phyloP scores from a whole-genome alignment of 169 alveolate species.

The Plasmodium malariae region DNA sequence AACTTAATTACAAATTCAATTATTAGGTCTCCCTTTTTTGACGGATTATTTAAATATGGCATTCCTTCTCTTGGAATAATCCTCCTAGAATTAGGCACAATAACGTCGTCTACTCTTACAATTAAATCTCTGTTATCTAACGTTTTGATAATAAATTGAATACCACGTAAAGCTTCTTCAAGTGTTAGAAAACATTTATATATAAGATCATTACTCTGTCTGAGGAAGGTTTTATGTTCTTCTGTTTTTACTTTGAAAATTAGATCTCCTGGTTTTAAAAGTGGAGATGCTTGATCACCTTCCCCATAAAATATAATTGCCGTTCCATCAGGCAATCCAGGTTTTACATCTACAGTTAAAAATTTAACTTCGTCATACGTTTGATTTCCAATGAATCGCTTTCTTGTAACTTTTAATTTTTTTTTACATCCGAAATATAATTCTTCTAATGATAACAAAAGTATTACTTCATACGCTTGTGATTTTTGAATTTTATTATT shows the following conservation, averaged over 20 bases:
- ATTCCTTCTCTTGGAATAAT: slow-evolving; percentile 86
- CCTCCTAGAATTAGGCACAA: slow-evolving; percentile 85
- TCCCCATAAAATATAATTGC: slow-evolving; percentile 86
- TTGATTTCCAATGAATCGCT: slow-evolving; percentile 78
- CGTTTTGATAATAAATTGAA: slow-evolving; percentile 86
- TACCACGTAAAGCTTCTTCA: slow-evolving; percentile 87
- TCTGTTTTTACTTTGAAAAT: slow-evolving; percentile 84
- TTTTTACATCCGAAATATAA: slow-evolving; percentile 83
- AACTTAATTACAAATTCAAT: slow-evolving; percentile 87
- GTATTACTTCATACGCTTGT: slow-evolving; percentile 80
- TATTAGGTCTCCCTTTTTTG: slow-evolving; percentile 85
- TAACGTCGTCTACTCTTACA: slow-evolving; percentile 85
- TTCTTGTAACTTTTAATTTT: slow-evolving; percentile 86
- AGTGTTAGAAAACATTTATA: slow-evolving; percentile 87
- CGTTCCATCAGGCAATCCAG: slow-evolving; percentile 90
- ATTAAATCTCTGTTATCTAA: slow-evolving; percentile 89
- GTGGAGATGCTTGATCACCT: slow-evolving; percentile 89
- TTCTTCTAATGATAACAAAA: slow-evolving; percentile 87
- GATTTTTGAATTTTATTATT: no score
- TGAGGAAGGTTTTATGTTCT: slow-evolving; percentile 82
- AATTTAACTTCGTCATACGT: slow-evolving; percentile 85
- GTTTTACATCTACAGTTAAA: slow-evolving; percentile 86
- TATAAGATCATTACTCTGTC: slow-evolving; percentile 86
- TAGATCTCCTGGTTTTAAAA: slow-evolving; percentile 86
- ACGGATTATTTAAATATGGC: slow-evolving; percentile 86